These are phyloP conservation scores for Graphilbum fragrans DNA, from an alignment of 2,329 filamentous ascomycete species.

Conservation along the genomic window DNA sequence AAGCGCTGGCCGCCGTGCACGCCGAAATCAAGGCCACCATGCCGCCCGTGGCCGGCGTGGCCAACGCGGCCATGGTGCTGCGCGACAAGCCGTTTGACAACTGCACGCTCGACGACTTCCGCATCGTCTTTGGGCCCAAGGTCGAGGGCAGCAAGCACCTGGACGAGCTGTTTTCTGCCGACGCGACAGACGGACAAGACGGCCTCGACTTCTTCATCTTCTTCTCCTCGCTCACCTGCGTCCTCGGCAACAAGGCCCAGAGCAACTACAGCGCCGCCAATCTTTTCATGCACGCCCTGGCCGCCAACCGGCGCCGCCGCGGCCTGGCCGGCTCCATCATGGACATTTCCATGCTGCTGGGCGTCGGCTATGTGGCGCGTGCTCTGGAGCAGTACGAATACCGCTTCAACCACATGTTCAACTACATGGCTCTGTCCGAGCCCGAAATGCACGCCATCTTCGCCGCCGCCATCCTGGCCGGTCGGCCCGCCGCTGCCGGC, in stretches of 20 bases:
- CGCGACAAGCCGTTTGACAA: not conserved
- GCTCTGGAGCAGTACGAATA: conserved; percentile 6
- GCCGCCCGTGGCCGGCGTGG: not conserved
- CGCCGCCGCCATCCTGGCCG: not conserved
- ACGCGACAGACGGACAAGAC: not conserved
- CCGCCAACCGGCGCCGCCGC: conserved; percentile 19
- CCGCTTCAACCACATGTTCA: not conserved
- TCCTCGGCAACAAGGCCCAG: conserved; percentile 23
- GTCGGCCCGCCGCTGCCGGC: not conserved
- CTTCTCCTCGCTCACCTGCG: conserved; percentile 15
- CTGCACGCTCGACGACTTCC: not conserved
- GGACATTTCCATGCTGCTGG: conserved; percentile 21
- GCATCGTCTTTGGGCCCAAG: not conserved
- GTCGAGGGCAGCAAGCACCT: not conserved
- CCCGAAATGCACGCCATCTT: not conserved
- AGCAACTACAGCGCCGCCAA: conserved; percentile 28
- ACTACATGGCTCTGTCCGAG: not conserved
- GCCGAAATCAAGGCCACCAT: not conserved
- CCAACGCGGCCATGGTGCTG: not conserved
- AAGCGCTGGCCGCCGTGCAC: conserved; percentile 3
- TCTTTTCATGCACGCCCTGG: conserved; percentile 26
- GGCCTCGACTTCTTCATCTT: conserved; percentile 18
- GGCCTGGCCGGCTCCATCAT: conserved; percentile 26
- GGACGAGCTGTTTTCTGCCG: not conserved
- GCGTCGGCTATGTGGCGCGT: conserved; percentile 1